Evolutionary conservation across 2,329 filamentous ascomycete genomes (phyloP), one percentile per base, ranked within the genome.

Genomic region (Aureobasidium subglaciale): DNA sequence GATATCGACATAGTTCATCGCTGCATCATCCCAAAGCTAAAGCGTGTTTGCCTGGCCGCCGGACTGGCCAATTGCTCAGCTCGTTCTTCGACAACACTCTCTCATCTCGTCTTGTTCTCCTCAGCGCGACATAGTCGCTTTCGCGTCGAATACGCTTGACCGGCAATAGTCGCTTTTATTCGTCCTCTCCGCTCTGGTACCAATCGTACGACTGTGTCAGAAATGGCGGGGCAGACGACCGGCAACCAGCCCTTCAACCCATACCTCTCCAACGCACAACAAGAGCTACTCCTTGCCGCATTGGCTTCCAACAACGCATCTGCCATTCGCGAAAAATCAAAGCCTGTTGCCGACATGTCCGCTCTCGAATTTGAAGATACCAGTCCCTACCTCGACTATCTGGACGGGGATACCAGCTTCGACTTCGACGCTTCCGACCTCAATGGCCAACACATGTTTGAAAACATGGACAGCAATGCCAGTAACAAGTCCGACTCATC

Each of bases 371-470:
- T 61, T 25, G 59, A 63, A 52, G 65, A 67, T 40, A 65, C 64
- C 59, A 93, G 87, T 60, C 90, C 91, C 0, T 91, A 85, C 65
- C 78, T 95, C 57, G 90, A 96, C 67, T 93, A 90, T 43, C 84
- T 90, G 57, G 88, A 91, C 58, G 77, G 77, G 58, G 87, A 91
- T 65, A 81, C 80, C 32, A 85, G 78, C 67, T 91, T 90, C 67
- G 87, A 90, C 63, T 91, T 91, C 61, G 85, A 90, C 57, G 70
- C 82, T 58, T 76, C 76, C 55, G 77, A 75, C 16, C 78, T 71
- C 15, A 67, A 84, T 53, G 71, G 67, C 34, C 77, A 80, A 56
- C 79, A 82, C 60, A 83, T 93, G 81, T 91, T 92, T 65, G 89
- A 87, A 25, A 86, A 88, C 57, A 72, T 92, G 20, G 86, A 87